Evolutionary conservation across 768 basidiomycete species (phyloP), one percentile per base, ranked within the genome.

Genomic region (Termitomyces sp.): DNA sequence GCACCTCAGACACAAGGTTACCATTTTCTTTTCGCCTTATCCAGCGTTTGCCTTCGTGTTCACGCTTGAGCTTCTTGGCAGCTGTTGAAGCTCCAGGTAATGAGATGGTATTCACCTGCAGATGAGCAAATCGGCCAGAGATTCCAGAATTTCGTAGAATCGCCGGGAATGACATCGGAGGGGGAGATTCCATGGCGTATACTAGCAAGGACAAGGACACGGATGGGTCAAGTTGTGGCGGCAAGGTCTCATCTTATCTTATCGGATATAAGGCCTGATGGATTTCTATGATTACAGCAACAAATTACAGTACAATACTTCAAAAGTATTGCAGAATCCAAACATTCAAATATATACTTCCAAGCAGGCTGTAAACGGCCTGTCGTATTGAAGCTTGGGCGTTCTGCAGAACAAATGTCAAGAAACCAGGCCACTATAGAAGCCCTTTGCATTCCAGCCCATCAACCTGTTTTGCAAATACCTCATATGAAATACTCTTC

Each of bases 31-130:
- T 88, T 19, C 91, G 79, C 61, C 88, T 72, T 5, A 83, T 70
- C 85, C 85, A 89, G 34, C 88, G 85, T 68, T 88, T 91, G 35
- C 91, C 91, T 60, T 89, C 86, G 50, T 85, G 83, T 55, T 80
- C 79, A 52, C 84, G 72, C 39, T 71, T 76, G 34, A 62, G 63
- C 63, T 79, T 82, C 70, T 73, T 82, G 25, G 57, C 37, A 0
- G 66, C 48, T 10, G 62, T 55, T 23, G 67, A 61, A 5, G 61
- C 43, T 1, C 60, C 51, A 6, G 56, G 19, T 40, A 59, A 49
- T 34, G 59, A 59, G 40, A 63, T 59, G 32, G 56, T 17, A 23
- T 40, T 64, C 52, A 53, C 64, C 28, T 72, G 73, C 6, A 88
- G 73, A 65, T 85, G 79, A 0, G 84, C 80, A 61, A 76, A 86